Conservation (phyloP, 306 rosid genomes). For the Phaseolus lunatus region DNA sequence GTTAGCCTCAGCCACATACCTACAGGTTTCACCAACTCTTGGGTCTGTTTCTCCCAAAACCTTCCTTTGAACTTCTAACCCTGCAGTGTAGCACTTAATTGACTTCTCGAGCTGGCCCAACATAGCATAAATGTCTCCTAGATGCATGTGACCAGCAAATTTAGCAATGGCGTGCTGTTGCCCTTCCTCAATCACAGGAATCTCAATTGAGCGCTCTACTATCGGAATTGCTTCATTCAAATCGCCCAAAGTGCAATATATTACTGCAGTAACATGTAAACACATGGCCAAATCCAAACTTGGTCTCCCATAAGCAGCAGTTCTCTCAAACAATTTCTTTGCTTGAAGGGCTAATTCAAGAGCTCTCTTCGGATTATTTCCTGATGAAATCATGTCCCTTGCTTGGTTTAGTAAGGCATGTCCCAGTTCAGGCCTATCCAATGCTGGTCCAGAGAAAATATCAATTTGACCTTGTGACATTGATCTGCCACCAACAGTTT, state of each 20-base stretch:
- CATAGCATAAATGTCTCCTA: conserved; percentile 93
- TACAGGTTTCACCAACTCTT: conserved; percentile 86
- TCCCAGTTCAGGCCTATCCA: conserved; percentile 69
- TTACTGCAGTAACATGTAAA: conserved; percentile 81
- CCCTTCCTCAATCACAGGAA: conserved; percentile 72
- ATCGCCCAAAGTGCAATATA: conserved; percentile 78
- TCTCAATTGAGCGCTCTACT: conserved; percentile 72
- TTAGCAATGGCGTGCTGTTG: conserved; percentile 81
- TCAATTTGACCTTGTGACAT: conserved; percentile 48
- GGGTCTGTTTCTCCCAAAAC: conserved; percentile 84
- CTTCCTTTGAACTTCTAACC: conserved; percentile 78
- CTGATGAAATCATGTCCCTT: conserved; percentile 74
- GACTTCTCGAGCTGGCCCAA: conserved; percentile 89
- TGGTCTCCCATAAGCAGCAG: conserved; percentile 63
- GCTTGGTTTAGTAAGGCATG: conserved; percentile 83
- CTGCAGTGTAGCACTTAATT: conserved; percentile 70
- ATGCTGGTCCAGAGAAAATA: conserved; percentile 43
- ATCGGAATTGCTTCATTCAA: conserved; percentile 78
- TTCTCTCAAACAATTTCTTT: conserved; percentile 63
- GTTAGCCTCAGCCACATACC: conserved; percentile 95
- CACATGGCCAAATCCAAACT: conserved; percentile 88
- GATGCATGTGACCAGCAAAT: conserved; percentile 93
- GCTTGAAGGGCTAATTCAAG: conserved; percentile 86
- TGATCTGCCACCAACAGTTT: conserved; percentile 48
- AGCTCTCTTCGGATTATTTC: conserved; percentile 72